Conservation (phyloP, 331 rosid species). For the Dryas integrifolia region DNA sequence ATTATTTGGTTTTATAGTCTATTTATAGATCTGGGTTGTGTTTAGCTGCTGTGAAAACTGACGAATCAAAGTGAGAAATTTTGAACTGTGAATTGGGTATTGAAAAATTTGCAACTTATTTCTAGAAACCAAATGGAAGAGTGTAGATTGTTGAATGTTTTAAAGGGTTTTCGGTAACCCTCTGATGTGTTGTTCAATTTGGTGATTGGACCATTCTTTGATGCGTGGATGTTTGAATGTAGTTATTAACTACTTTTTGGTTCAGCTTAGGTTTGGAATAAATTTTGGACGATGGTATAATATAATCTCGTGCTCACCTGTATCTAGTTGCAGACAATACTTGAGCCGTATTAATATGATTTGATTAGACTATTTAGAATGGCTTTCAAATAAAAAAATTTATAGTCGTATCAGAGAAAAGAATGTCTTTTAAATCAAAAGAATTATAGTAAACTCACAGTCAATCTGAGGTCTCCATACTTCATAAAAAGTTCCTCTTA, state of each 20-base stretch:
- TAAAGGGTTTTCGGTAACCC: not conserved
- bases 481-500: not conserved
- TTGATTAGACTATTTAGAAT: not conserved
- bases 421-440: not conserved
- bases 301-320: not conserved
- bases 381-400: too few relatives aligned
- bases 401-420: too few relatives aligned
- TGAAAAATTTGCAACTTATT: constrained; percentile 9
- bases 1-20: not conserved
- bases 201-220: not conserved
- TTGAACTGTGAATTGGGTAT: not conserved
- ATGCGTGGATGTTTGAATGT: not conserved
- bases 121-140: not conserved
- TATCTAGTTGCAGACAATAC: not conserved
- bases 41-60: constrained; percentile 5
- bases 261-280: not conserved
- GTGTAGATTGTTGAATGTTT: not conserved
- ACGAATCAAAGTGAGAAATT: not conserved
- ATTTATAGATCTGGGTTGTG: constrained; percentile 26
- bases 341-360: not conserved
- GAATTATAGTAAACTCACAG: not conserved
- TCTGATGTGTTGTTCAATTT: not conserved
- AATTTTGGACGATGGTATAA: not conserved
- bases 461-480: not conserved
- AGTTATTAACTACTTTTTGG: not conserved